Percentiles rank a stretch among this genome's conserved stretches.
phyloP scores from a whole-genome alignment of 1,139 yeast species.

The Yamadazyma taylorii region DNA sequence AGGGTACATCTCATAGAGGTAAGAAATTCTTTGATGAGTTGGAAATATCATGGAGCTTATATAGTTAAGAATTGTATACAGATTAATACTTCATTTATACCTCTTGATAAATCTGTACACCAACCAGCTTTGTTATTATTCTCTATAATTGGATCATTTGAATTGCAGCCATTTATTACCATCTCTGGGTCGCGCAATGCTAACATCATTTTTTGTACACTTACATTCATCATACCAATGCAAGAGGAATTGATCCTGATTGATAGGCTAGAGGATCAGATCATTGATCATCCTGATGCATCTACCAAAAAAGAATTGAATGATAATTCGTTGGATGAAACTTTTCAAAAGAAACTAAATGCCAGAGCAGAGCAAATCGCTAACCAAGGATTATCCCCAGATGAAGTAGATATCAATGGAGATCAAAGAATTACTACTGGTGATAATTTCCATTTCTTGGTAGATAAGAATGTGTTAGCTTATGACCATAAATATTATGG shows the following conservation, averaged over 20 bases:
- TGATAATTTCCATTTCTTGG: conserved; percentile 28
- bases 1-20: conserved; percentile 61
- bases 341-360: conserved; percentile 46
- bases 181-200: too few relatives aligned
- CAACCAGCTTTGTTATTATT: too few relatives aligned
- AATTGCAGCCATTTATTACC: not conserved
- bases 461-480: conserved; percentile 40
- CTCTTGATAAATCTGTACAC: too few relatives aligned
- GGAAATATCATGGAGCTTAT: conserved; percentile 6
- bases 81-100: too few relatives aligned
- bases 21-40: conserved; percentile 45
- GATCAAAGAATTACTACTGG: conserved; percentile 6
- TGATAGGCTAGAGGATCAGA: conserved; percentile 46
- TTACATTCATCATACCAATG: too few relatives aligned
- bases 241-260: conserved; percentile 42
- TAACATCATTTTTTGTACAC: too few relatives aligned
- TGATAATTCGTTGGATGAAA: conserved; percentile 38
- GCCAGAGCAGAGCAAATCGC: conserved; percentile 45
- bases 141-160: too few relatives aligned
- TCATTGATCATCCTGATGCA: conserved; percentile 49
- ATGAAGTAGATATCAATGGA: conserved; percentile 6
- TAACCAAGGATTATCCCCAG: conserved; percentile 6
- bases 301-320: conserved; percentile 33
- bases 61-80: not conserved
- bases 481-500: conserved; percentile 47